These are phyloP conservation scores for Gymnopilus dilepis DNA, from an alignment of 768 basidiomycete species.

Conservation along the genomic window DNA sequence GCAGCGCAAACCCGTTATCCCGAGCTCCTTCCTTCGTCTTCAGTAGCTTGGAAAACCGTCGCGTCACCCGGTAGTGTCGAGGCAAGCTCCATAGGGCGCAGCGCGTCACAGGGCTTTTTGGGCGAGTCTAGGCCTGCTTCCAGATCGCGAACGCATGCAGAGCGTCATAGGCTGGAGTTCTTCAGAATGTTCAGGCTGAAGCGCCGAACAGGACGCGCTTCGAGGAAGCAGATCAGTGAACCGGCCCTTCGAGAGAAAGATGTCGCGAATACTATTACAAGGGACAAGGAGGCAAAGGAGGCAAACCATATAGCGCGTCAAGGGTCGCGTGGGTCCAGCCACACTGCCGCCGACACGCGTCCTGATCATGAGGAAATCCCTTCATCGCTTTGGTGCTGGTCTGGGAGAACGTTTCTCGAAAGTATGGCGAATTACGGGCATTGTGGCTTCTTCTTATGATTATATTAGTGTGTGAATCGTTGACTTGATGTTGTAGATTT, in stretches of 20 bases:
- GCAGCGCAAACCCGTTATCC: constrained; percentile 33
- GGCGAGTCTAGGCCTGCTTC: background rate
- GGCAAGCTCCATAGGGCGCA: constrained; percentile 19
- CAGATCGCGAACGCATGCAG: background rate
- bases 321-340: background rate
- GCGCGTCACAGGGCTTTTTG: background rate
- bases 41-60: constrained; percentile 34
- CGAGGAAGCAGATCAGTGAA: background rate
- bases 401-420: constrained; percentile 12
- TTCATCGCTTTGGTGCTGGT: constrained; percentile 19
- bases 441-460: background rate
- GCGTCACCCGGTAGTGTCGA: constrained; percentile 20
- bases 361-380: background rate
- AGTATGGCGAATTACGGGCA: constrained; percentile 6
- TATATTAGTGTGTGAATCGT: background rate
- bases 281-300: background rate
- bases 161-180: background rate
- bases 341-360: background rate
- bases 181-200: background rate
- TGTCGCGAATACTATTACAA: no score
- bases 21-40: constrained; percentile 31
- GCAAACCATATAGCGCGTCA: background rate
- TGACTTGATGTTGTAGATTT: background rate
- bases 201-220: background rate
- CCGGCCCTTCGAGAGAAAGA: background rate